These are phyloP conservation scores for Aspergillus campestris DNA, from an alignment of 495 filamentous ascomycete species.

Conservation along the genomic window DNA sequence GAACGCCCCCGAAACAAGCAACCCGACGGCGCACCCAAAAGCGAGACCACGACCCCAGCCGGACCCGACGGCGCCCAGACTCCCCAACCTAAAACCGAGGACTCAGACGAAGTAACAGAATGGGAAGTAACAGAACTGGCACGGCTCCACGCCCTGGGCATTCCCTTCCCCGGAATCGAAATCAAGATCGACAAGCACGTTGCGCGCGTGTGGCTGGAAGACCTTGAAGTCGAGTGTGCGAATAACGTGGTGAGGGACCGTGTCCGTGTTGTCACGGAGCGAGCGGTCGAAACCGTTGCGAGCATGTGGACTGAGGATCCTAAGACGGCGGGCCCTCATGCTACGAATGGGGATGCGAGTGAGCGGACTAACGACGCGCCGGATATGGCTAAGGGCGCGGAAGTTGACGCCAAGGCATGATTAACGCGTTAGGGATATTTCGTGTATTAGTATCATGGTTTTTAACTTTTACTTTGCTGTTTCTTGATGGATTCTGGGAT, in stretches of 20 bases:
- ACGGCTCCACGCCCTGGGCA: constrained; percentile 67
- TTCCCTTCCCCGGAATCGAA: constrained; percentile 79
- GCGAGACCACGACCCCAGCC: constrained; percentile 12
- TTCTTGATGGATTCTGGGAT: too few relatives aligned
- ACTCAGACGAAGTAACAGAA: constrained; percentile 43
- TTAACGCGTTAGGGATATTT: not conserved
- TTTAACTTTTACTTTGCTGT: too few relatives aligned
- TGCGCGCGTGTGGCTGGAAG: constrained; percentile 86
- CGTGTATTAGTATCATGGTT: constrained; percentile 2
- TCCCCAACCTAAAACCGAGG: constrained; percentile 12
- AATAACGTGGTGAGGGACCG: constrained; percentile 67
- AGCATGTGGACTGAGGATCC: constrained; percentile 52
- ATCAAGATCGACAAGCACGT: constrained; percentile 84
- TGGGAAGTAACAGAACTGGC: constrained; percentile 52
- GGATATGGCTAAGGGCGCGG: constrained; percentile 14
- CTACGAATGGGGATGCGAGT: constrained; percentile 12
- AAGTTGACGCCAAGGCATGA: constrained; percentile 22
- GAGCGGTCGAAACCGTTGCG: constrained; percentile 84
- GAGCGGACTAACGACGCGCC: constrained; percentile 9
- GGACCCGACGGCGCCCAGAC: constrained; percentile 12
- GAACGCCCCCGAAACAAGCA: constrained; percentile 48
- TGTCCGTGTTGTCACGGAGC: constrained; percentile 80
- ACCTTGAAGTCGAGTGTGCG: constrained; percentile 77
- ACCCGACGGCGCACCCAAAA: constrained; percentile 31
- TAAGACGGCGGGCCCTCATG: constrained; percentile 3